A percentile compares a stretch with the other conserved stretches of the same genome.
phyloP scores from a whole-genome alignment of 179 eudicot species.

The Actinidia polygama region DNA sequence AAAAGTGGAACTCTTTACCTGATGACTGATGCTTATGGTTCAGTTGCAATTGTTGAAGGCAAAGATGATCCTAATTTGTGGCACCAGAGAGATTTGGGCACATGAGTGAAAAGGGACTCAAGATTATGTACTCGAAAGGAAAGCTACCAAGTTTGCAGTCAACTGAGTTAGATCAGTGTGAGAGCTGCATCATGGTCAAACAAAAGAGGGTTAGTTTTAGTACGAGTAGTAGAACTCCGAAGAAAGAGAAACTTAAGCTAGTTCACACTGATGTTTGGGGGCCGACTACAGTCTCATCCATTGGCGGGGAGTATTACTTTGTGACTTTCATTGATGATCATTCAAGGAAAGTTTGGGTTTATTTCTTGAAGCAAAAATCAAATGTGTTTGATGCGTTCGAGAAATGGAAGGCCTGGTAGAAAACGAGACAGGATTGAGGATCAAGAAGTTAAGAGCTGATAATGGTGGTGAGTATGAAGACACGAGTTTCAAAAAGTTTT shows the following conservation, averaged over 20 bases:
- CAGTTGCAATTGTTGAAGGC: background rate
- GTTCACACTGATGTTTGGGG: background rate
- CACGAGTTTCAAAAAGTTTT: background rate
- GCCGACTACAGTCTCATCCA: background rate
- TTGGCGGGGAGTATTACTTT: background rate
- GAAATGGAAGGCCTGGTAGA: background rate
- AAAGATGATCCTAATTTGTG: background rate
- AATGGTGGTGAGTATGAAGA: background rate
- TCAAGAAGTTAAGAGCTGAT: background rate
- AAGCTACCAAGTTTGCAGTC: background rate
- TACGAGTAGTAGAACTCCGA: background rate
- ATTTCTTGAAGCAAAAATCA: background rate
- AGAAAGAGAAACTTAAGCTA: background rate
- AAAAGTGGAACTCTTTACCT: background rate
- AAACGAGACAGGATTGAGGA: background rate
- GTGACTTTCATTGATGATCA: background rate
- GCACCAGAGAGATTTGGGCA: background rate
- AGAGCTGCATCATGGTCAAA: background rate
- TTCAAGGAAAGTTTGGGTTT: background rate
- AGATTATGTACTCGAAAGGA: background rate
- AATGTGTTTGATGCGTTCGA: background rate
- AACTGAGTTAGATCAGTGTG: background rate
- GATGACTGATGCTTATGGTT: background rate
- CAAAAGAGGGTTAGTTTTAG: background rate
- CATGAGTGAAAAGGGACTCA: background rate